phyloP scores from a whole-genome alignment of 441 rosid species.

The Hura crepitans region DNA sequence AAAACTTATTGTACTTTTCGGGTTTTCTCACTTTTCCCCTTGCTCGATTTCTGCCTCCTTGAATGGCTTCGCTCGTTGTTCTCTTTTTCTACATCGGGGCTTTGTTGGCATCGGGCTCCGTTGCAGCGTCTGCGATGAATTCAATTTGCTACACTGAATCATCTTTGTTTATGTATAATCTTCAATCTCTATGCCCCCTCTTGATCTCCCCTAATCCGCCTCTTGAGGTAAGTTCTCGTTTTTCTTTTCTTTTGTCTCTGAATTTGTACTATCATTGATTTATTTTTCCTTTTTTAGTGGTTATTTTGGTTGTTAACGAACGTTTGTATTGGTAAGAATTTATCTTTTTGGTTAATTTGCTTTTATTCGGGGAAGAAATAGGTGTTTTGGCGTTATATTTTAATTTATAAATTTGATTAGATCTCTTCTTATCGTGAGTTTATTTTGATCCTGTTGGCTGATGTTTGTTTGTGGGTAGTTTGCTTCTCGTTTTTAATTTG shows the following conservation, averaged over 20 bases:
- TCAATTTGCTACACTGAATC: slow-evolving; percentile 42
- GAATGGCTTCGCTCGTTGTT: slow-evolving; percentile 31
- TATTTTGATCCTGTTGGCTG: slow-evolving; percentile 6
- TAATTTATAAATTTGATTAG: slow-evolving; percentile 11
- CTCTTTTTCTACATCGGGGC: slow-evolving; percentile 31
- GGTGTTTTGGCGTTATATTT: background rate
- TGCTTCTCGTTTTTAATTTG: slow-evolving; percentile 12
- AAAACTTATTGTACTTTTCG: background rate
- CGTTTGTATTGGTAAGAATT: background rate
- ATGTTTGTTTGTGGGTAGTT: background rate
- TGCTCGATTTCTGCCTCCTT: background rate
- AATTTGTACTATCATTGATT: background rate
- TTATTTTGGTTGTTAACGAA: background rate
- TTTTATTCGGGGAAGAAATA: slow-evolving; percentile 12
- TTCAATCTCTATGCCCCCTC: slow-evolving; percentile 52
- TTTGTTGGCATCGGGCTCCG: slow-evolving; percentile 28
- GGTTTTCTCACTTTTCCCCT: slow-evolving; percentile 6
- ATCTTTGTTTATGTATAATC: slow-evolving; percentile 34
- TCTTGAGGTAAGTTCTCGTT: slow-evolving; percentile 44
- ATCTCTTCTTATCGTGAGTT: background rate
- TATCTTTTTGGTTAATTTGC: background rate
- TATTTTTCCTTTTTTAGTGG: background rate
- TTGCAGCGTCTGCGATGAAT: slow-evolving; percentile 31
- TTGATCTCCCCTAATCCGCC: slow-evolving; percentile 55
- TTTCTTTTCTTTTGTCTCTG: background rate